Evolutionary conservation across 306 rosid genomes (phyloP).

Genomic region (Mimosa bimucronata): DNA sequence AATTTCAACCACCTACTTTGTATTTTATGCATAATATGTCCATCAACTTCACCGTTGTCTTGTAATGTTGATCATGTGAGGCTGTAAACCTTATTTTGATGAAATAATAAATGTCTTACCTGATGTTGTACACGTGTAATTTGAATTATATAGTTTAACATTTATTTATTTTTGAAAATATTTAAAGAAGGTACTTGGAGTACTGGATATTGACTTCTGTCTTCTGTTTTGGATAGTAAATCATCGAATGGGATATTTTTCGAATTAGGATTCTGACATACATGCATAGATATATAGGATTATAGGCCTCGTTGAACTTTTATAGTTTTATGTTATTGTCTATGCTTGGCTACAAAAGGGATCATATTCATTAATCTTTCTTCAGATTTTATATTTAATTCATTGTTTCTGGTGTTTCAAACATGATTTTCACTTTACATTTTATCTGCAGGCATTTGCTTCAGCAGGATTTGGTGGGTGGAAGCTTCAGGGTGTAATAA

Average conservation of each 20-base stretch:
- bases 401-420: neutral
- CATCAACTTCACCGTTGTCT: neutral
- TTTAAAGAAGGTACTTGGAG: neutral
- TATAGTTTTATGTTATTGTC: neutral
- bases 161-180: neutral
- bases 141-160: neutral
- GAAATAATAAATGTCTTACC: neutral
- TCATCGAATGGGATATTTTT: neutral
- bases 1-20: neutral
- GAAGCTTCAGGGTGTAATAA: conserved; percentile 91
- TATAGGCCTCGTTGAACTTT: neutral
- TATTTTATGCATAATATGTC: neutral
- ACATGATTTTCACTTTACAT: conserved; percentile 34
- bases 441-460: conserved; percentile 73
- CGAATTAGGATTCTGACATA: neutral
- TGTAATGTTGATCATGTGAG: neutral
- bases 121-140: neutral
- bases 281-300: neutral
- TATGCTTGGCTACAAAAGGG: conserved; percentile 13
- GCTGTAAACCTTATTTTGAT: neutral
- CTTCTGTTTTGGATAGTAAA: neutral
- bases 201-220: neutral
- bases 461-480: conserved; percentile 95
- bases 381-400: neutral
- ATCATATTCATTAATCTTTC: conserved; percentile 11